A percentile compares a stretch with the other conserved stretches of the same genome.
phyloP scores from a whole-genome alignment of 352 stramenopile species.

The Pythium apleroticum region DNA sequence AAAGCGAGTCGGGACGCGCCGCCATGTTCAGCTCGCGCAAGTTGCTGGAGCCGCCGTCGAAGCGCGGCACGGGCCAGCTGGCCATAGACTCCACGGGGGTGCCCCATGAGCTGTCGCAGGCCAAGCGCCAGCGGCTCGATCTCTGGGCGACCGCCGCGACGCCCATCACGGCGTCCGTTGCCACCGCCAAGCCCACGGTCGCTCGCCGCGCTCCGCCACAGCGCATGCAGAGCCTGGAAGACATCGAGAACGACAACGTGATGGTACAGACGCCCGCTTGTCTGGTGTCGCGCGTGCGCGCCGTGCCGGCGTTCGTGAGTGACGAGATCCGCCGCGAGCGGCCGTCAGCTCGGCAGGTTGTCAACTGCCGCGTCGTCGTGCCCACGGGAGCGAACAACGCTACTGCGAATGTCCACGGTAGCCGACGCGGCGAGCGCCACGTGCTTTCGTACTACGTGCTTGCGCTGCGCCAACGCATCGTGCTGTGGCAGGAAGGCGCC shows the following conservation, averaged over 20 bases:
- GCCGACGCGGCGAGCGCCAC: constrained; percentile 39
- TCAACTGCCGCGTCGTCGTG: constrained; percentile 29
- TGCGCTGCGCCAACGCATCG: constrained; percentile 49
- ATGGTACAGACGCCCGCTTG: constrained; percentile 58
- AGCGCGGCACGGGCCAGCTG: constrained; percentile 53
- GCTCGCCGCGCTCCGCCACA: constrained; percentile 30
- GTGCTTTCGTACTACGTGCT: constrained; percentile 61
- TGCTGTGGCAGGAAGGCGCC: constrained; percentile 61
- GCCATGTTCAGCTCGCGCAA: constrained; percentile 77
- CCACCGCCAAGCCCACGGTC: background rate
- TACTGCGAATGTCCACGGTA: background rate
- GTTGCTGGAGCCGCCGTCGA: constrained; percentile 59
- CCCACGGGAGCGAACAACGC: constrained; percentile 3
- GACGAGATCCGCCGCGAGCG: constrained; percentile 54
- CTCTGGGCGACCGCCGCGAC: constrained; percentile 21
- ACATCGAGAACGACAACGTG: constrained; percentile 28
- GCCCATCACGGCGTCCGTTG: constrained; percentile 9
- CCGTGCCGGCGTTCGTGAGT: constrained; percentile 39
- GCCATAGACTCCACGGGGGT: constrained; percentile 18
- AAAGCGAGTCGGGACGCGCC: background rate
- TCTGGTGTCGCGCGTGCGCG: constrained; percentile 44
- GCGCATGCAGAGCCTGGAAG: constrained; percentile 37
- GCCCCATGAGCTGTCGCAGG: constrained; percentile 15
- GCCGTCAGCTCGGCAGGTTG: constrained; percentile 19
- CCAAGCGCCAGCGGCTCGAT: constrained; percentile 72